Conservation (phyloP, 2,329 filamentous ascomycete species). For the Aaosphaeria pasadenensis region DNA sequence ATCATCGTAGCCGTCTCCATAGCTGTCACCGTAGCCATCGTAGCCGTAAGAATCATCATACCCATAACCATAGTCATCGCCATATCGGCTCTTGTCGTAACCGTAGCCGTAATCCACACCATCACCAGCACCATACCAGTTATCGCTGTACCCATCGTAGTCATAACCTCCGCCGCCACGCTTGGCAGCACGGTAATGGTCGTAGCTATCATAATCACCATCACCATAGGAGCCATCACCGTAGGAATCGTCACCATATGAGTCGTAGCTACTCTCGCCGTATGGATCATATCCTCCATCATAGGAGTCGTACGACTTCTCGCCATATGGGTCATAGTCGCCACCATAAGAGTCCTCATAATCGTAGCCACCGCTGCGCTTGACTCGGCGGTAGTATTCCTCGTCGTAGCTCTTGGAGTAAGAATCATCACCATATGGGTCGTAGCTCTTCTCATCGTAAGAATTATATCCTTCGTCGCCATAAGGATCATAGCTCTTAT, state of each 20-base stretch:
- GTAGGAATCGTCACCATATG: too few species aligned
- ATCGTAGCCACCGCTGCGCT: not conserved
- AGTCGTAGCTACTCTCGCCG: too few species aligned
- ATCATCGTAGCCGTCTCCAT: too few species aligned
- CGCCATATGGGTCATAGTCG: not conserved
- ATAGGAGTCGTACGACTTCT: too few species aligned
- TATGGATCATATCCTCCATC: too few species aligned
- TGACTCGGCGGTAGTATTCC: not conserved
- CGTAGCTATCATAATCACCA: not conserved
- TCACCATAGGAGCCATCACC: not conserved
- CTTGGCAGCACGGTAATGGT: too few species aligned
- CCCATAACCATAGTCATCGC: not conserved
- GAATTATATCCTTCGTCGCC: not conserved
- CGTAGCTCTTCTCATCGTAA: too few species aligned
- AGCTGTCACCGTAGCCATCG: too few species aligned
- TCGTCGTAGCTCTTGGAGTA: not conserved
- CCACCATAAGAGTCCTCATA: not conserved
- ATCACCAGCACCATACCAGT: not conserved
- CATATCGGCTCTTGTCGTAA: not conserved
- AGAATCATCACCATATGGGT: too few species aligned
- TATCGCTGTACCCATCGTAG: not conserved
- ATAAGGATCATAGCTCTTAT: too few species aligned
- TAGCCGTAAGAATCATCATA: too few species aligned
- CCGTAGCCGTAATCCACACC: not conserved
- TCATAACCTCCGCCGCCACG: not conserved